Base-by-base conservation (phyloP, 164 flowering plant genomes). In the Euptelea pleiosperma region DNA sequence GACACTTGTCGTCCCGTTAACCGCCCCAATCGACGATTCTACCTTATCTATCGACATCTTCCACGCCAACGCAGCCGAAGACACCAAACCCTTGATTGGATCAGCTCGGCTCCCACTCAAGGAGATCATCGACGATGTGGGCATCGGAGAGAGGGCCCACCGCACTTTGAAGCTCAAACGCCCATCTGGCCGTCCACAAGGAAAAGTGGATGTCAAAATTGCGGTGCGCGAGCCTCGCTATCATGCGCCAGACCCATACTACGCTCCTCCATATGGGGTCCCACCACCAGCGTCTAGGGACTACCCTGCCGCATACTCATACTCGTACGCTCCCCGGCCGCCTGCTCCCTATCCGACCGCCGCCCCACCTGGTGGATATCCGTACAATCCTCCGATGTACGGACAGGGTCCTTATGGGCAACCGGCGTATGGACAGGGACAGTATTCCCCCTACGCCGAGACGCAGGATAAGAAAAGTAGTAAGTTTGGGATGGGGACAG, bases 131-230 rank as follows among this genome's bases (percentile, higher is more conserved):
- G 74, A 81, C 40, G 94, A 82, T 4, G 78, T 57, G 52, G 87
- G 87, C 12, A 0, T 71, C 43, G 87, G 78, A 30, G 60, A 51
- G 18, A 57, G 37, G 0, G 61, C 37, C 62, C 7, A 2, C 24
- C 63, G 65, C 0, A 64, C 53, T 3, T 64, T 87, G 22, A 50
- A 73, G 62, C 84, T 87, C 52, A 82, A 75, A 52, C 88, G 97
- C n/a, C 92, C 97, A 2, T 87, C 97, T 16, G 97, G 94, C 35
- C 69, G 97, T 1, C 97, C 94, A 1, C 97, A 89, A 0, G 96
- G 96, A 3, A 84, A 82, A 61, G 2, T 86, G 18, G 82, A 79
- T 1, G 78, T 82, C 16, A 53, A 56, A 18, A 75, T 84, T 15
- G 3, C 28, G 29, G 63, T 89, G 9, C 65, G 79, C 11, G 73